A percentile compares a stretch with the other conserved stretches of the same genome.
Evolutionary conservation across 306 rosid genomes (phyloP).

Genomic region (Dryas alaskensis): DNA sequence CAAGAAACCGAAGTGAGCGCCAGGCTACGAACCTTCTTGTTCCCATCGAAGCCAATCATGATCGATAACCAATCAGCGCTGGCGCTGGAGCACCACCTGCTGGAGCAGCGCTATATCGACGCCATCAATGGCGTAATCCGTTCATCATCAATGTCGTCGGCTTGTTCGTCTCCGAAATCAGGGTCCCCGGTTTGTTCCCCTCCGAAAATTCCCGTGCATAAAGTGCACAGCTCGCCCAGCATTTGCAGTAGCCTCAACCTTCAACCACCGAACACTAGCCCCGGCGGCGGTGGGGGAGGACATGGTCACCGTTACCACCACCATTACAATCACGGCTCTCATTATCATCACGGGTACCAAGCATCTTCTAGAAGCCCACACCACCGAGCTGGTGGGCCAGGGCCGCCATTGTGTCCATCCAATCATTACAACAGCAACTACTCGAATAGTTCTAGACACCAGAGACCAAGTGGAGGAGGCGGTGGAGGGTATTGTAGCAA

Average conservation of each 20-base stretch:
- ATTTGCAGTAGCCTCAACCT: background rate
- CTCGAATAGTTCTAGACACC: background rate
- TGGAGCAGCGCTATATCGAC: slow-evolving; percentile 73
- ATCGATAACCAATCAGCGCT: slow-evolving; percentile 30
- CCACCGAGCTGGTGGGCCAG: background rate
- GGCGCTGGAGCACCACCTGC: slow-evolving; percentile 38
- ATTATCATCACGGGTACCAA: background rate
- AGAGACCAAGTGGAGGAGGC: background rate
- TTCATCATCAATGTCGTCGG: slow-evolving; percentile 32
- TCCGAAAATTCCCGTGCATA: background rate
- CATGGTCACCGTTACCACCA: background rate
- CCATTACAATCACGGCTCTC: background rate
- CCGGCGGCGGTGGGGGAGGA: background rate
- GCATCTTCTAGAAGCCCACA: background rate
- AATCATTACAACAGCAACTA: background rate
- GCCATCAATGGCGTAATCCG: slow-evolving; percentile 65
- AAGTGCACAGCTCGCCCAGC: slow-evolving; percentile 21
- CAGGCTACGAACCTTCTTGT: slow-evolving; percentile 61
- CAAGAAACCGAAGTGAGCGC: slow-evolving; percentile 39
- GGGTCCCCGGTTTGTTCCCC: slow-evolving; percentile 39
- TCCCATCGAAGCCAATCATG: slow-evolving; percentile 41
- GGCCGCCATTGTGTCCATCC: background rate
- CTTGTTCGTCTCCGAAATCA: slow-evolving; percentile 68
- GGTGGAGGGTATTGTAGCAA: background rate
- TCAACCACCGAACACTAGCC: background rate